Base-by-base conservation (phyloP, 2,329 filamentous ascomycete species). In the Fusarium sp. region DNA sequence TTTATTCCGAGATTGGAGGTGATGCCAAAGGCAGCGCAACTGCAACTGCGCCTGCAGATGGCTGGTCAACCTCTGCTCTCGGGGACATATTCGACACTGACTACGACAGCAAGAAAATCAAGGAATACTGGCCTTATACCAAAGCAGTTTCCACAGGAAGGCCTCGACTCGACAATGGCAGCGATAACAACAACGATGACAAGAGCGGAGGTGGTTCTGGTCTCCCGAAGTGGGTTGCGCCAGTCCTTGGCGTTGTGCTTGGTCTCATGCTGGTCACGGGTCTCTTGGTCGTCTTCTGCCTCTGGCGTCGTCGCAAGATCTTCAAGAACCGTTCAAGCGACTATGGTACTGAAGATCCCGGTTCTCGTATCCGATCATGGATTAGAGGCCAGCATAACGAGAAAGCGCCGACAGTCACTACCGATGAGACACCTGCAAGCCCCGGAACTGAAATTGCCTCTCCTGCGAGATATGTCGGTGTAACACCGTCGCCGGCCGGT, bases 1-100 rank as follows among this genome's bases (percentile, higher is more conserved):
- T 96, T 5, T 83, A 87, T 54, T 80, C 82, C 1, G 84, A 87
- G 65, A 90, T 96, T 51, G 92, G 92, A 24, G 92, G 93, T 13
- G 80, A 84, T 58, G 83, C 82, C 8, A 81, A 80, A 0, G 92
- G 92, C 8, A 87, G 88, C 14, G 92, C 92, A n/a, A 94, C 90
- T 0, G 79, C 87, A 41, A 92, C 87, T 0, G 82, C 83, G 0
- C 92, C 92, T 7, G 84, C 87, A 17, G 85, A 84, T 1, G 83
- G 84, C 5, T 92, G 88, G 85, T 81, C 80, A 0, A 49, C 81
- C 77, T 53, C 72, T 72, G 60, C 81, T 62, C 83, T 92, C 2
- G 79, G 74, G 0, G 75, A 74, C 6, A 76, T 92, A 19, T 92
- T 92, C 62, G 77, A 76, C 0, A 83, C 79, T 0, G 67, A 79